These are phyloP conservation scores for Exophiala sp. DNA, from an alignment of 2,329 filamentous ascomycete species.

Conservation along the genomic window DNA sequence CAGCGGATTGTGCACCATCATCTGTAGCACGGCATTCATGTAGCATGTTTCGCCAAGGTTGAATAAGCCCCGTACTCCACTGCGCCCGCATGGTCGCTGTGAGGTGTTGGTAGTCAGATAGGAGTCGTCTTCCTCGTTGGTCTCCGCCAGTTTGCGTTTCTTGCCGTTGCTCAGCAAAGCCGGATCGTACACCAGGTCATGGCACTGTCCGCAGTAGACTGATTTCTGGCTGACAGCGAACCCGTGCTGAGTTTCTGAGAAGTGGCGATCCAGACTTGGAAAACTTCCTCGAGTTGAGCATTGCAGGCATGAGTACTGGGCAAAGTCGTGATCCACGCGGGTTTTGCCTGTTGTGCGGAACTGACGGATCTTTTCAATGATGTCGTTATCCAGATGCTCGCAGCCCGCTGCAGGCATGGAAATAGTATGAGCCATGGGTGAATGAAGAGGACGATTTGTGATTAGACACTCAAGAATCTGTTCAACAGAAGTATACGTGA, in stretches of 20 bases:
- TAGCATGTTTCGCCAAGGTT: conserved; percentile 99
- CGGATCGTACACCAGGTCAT: conserved; percentile 28
- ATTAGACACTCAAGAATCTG: neutral
- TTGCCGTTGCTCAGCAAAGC: conserved; percentile 24
- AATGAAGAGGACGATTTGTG: neutral
- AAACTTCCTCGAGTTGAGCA: conserved; percentile 23
- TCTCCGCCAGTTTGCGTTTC: conserved; percentile 36
- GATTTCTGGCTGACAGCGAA: conserved; percentile 24
- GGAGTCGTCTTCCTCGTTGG: conserved; percentile 55
- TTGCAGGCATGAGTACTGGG: conserved; percentile 25
- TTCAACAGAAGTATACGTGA: too few species aligned
- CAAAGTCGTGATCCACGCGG: conserved; percentile 20
- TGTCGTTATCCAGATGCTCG: conserved; percentile 25
- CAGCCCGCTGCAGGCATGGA: conserved; percentile 26
- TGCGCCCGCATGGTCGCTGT: conserved; percentile 72
- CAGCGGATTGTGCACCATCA: conserved; percentile 86
- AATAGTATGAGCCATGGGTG: conserved; percentile 14
- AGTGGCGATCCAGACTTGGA: conserved; percentile 24
- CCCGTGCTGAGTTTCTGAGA: conserved; percentile 23
- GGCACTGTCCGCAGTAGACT: conserved; percentile 26
- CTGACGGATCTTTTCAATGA: conserved; percentile 19
- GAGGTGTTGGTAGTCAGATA: conserved; percentile 27
- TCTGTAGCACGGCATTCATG: conserved; percentile 92
- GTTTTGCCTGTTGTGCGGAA: conserved; percentile 10
- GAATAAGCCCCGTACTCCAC: conserved; percentile 84